Conservation (phyloP, 208 protist genomes). For the Acanthamoeba sp. region DNA sequence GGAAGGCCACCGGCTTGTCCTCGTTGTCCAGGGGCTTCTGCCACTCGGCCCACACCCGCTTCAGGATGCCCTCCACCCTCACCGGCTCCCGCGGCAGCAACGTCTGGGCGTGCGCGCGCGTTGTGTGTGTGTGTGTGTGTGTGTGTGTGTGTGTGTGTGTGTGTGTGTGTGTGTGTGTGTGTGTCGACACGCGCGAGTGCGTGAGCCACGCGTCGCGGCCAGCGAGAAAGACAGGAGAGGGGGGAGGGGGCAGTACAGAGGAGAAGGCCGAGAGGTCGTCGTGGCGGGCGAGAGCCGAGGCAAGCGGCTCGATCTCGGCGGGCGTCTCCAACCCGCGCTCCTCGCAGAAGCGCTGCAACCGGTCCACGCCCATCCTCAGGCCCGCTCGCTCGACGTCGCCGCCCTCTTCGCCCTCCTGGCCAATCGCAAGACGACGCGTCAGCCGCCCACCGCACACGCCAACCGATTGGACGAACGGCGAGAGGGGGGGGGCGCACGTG, state of each 20-base stretch:
- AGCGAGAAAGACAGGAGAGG: background rate
- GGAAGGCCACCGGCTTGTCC: background rate
- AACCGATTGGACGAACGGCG: too few relatives aligned
- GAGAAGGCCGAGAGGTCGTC: background rate
- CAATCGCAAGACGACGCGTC: background rate
- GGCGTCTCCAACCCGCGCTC: background rate
- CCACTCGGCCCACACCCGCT: slow-evolving; percentile 9
- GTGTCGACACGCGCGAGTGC: too few relatives aligned
- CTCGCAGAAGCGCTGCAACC: background rate
- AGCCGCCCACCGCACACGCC: background rate
- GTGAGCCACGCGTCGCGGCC: too few relatives aligned
- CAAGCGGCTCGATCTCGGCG: background rate
- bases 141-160: too few relatives aligned
- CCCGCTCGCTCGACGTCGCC: background rate
- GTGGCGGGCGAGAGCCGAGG: background rate
- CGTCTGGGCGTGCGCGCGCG: background rate
- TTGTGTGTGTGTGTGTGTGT: too few relatives aligned
- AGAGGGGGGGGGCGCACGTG: background rate
- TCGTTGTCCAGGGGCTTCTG: background rate
- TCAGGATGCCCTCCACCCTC: background rate
- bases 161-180: too few relatives aligned
- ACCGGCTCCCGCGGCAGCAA: background rate
- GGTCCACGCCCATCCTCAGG: background rate
- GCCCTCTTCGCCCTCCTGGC: background rate
- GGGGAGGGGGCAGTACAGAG: background rate